These are phyloP conservation scores for Metschnikowia arizonensis DNA, from an alignment of 805 yeast species.

Conservation along the genomic window DNA sequence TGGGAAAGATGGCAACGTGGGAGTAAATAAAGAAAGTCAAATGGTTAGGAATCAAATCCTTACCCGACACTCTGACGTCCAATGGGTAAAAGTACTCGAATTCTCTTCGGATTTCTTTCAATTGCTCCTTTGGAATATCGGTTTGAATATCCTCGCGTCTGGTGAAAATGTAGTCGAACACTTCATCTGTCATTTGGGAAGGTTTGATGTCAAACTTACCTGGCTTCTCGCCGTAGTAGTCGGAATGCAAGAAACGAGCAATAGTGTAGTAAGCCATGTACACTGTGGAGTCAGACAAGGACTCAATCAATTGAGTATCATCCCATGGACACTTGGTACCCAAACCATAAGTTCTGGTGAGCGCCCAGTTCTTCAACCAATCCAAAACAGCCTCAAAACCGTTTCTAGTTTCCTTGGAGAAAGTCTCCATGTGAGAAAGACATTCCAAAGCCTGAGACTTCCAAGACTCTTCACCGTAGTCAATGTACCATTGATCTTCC, in stretches of 20 bases:
- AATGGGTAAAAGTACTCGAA: conserved; percentile 96
- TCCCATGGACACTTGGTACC: conserved; percentile 98
- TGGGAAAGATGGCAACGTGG: conserved; percentile 90
- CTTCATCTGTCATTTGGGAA: conserved; percentile 87
- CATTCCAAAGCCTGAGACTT: conserved; percentile 76
- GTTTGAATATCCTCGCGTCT: conserved; percentile 56
- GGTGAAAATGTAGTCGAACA: conserved; percentile 84
- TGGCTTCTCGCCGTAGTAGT: conserved; percentile 70
- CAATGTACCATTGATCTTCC: conserved; percentile 98
- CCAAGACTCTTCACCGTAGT: conserved; percentile 95
- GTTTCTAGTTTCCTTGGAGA: conserved; percentile 75
- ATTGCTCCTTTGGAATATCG: conserved; percentile 61
- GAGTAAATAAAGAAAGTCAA: conserved; percentile 92
- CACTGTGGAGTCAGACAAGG: conserved; percentile 91
- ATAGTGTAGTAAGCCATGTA: conserved; percentile 95
- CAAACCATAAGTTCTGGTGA: conserved; percentile 92
- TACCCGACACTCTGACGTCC: conserved; percentile 89
- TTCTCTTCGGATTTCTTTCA: conserved; percentile 79
- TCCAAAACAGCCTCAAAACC: conserved; percentile 92
- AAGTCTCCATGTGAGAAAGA: conserved; percentile 70
- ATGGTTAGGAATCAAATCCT: conserved; percentile 96
- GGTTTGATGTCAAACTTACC: conserved; percentile 76
- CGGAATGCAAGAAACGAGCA: conserved; percentile 78
- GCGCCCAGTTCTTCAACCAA: conserved; percentile 98
- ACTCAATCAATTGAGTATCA: conserved; percentile 85